Conservation (phyloP, 306 rosid genomes). For the Prunus mume region DNA sequence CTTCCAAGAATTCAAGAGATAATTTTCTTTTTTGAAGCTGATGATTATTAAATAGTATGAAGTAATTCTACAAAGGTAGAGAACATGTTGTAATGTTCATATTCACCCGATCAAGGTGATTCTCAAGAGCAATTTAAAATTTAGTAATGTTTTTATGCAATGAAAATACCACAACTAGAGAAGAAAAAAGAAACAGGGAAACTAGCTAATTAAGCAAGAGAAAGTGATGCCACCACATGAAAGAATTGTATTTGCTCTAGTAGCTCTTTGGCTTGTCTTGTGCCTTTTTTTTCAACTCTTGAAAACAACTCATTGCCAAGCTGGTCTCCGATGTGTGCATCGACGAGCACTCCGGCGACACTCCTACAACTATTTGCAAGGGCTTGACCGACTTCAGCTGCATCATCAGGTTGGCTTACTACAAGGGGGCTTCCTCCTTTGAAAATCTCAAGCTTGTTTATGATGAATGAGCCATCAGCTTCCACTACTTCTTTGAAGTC, state of each 20-base stretch:
- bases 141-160: neutral
- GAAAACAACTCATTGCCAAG: slow-evolving; percentile 67
- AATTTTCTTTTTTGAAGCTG: slow-evolving; percentile 24
- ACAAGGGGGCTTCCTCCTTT: slow-evolving; percentile 98
- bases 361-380: slow-evolving; percentile 74
- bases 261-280: slow-evolving; percentile 62
- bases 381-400: slow-evolving; percentile 65
- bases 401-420: slow-evolving; percentile 67
- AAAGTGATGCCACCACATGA: slow-evolving; percentile 92
- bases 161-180: neutral
- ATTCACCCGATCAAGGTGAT: slow-evolving; percentile 19
- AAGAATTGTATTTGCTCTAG: slow-evolving; percentile 79
- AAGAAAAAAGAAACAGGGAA: neutral
- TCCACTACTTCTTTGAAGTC: slow-evolving; percentile 92
- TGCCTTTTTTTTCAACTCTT: slow-evolving; percentile 55
- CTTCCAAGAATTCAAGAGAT: neutral
- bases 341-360: slow-evolving; percentile 83
- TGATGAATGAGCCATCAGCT: slow-evolving; percentile 67
- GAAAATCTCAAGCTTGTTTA: slow-evolving; percentile 82
- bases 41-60: slow-evolving; percentile 17
- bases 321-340: slow-evolving; percentile 85
- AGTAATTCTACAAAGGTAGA: slow-evolving; percentile 28
- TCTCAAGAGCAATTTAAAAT: slow-evolving; percentile 1
- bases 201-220: slow-evolving; percentile 30
- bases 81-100: slow-evolving; percentile 44